phyloP scores from a whole-genome alignment of 2,329 filamentous ascomycete species.

The Fonsecaea pedrosoi region DNA sequence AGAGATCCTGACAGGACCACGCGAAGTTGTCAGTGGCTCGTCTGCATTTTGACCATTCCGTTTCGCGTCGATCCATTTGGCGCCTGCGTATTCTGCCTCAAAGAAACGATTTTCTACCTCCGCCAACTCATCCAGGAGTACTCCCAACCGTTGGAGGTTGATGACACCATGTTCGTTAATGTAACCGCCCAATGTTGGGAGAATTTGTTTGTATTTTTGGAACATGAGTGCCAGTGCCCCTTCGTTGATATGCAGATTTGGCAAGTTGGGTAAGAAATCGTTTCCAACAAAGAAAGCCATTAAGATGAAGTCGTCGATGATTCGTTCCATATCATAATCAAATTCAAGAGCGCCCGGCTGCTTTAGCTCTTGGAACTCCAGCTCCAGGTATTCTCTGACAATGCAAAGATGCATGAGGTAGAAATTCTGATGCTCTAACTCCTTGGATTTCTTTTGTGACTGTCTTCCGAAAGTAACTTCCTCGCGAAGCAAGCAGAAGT shows the following conservation, averaged over 20 bases:
- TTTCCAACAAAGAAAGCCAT: conserved; percentile 99
- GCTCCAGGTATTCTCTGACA: conserved; percentile 92
- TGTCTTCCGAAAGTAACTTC: conserved; percentile 96
- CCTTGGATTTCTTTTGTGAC: conserved; percentile 87
- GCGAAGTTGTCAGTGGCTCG: conserved; percentile 60
- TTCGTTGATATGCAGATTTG: conserved; percentile 97
- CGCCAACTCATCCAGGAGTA: conserved; percentile 81
- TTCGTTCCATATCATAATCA: conserved; percentile 87
- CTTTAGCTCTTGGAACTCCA: conserved; percentile 94
- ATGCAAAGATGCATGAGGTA: conserved; percentile 97
- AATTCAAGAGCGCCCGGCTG: conserved; percentile 74
- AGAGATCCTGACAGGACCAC: conserved; percentile 69
- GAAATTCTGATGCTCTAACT: conserved; percentile 98
- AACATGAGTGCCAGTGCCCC: conserved; percentile 98
- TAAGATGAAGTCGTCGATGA: conserved; percentile 99
- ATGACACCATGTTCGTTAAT: conserved; percentile 96
- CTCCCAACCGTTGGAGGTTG: conserved; percentile 78
- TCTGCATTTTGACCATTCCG: conserved; percentile 70
- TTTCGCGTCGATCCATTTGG: conserved; percentile 91
- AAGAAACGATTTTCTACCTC: conserved; percentile 93
- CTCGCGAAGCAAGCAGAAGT: conserved; percentile 95
- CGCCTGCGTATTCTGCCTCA: conserved; percentile 85
- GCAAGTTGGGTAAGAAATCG: conserved; percentile 96
- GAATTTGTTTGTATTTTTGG: conserved; percentile 87
- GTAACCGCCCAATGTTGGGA: conserved; percentile 88